phyloP scores from a whole-genome alignment of 23 red algal genomes.

The Rhodosorus marinus region DNA sequence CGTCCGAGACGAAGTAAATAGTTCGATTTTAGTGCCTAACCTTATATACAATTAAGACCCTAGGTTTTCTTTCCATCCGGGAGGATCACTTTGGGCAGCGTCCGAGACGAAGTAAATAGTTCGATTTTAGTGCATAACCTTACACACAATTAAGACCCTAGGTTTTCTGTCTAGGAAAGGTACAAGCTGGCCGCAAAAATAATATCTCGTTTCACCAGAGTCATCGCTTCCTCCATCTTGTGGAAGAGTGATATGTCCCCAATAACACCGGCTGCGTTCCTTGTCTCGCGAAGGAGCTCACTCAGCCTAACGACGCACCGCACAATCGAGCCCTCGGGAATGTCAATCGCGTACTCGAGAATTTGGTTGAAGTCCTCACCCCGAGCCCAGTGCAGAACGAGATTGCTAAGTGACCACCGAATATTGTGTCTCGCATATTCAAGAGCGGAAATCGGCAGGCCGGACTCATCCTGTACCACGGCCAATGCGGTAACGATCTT shows the following conservation, averaged over 20 bases:
- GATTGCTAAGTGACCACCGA: conserved; percentile 27
- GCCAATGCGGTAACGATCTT: conserved; percentile 34
- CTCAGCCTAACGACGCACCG: conserved; percentile 57
- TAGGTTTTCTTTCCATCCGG: too few relatives aligned
- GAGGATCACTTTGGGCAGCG: too few relatives aligned
- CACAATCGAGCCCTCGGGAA: conserved; percentile 82
- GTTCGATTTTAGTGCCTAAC: too few relatives aligned
- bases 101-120: too few relatives aligned
- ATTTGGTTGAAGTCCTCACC: conserved; percentile 64
- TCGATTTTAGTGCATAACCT: too few relatives aligned
- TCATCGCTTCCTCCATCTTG: conserved; percentile 31
- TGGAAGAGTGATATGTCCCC: conserved; percentile 41
- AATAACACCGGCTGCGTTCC: conserved; percentile 72
- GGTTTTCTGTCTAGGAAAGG: conserved; percentile 30
- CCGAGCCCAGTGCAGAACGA: conserved; percentile 58
- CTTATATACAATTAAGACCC: too few relatives aligned
- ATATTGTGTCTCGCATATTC: conserved; percentile 45
- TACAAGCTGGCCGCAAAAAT: conserved; percentile 94
- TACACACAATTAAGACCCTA: too few relatives aligned
- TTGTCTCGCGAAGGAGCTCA: conserved; percentile 64
- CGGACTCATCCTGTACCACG: conserved; percentile 57
- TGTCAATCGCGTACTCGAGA: conserved; percentile 16
- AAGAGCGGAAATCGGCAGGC: conserved; percentile 33
- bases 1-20: too few relatives aligned
- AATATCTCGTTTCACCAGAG: conserved; percentile 52